Evolutionary conservation across 108 stramenopile genomes (phyloP).

Genomic region (Skeletonema menzelii): DNA sequence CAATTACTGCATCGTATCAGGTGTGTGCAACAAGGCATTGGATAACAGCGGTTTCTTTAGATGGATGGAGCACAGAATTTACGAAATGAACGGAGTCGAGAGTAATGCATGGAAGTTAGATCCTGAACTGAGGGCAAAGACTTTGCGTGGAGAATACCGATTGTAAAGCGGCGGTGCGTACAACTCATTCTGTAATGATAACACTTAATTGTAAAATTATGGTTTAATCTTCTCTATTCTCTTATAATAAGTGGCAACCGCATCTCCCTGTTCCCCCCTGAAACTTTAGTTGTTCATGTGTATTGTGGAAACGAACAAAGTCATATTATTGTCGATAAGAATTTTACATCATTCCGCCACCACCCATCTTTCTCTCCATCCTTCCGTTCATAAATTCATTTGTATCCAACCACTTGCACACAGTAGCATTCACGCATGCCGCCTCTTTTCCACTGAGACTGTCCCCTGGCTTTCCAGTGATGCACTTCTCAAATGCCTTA

Average conservation of each 20-base stretch:
- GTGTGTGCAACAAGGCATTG: slow-evolving; percentile 71
- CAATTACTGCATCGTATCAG: slow-evolving; percentile 92
- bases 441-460: slow-evolving; percentile 64
- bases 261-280: background rate
- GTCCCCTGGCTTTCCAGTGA: slow-evolving; percentile 58
- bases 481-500: slow-evolving; percentile 72
- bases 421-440: slow-evolving; percentile 71
- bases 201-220: slow-evolving; percentile 1
- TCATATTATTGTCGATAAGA: too few relatives aligned
- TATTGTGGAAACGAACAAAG: background rate
- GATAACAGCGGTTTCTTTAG: slow-evolving; percentile 87
- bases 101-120: slow-evolving; percentile 88
- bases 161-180: background rate
- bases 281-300: background rate
- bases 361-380: slow-evolving; percentile 64
- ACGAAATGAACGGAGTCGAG: slow-evolving; percentile 83
- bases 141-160: slow-evolving; percentile 67
- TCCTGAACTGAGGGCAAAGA: slow-evolving; percentile 62
- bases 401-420: slow-evolving; percentile 86
- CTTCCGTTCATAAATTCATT: slow-evolving; percentile 85
- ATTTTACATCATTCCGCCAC: slow-evolving; percentile 9
- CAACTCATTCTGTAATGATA: background rate
- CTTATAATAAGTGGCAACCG: too few relatives aligned
- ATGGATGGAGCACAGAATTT: slow-evolving; percentile 76
- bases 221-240: background rate